These are phyloP conservation scores for Wolfiporia cocos DNA, from an alignment of 1,284 basidiomycete species.

Conservation along the genomic window DNA sequence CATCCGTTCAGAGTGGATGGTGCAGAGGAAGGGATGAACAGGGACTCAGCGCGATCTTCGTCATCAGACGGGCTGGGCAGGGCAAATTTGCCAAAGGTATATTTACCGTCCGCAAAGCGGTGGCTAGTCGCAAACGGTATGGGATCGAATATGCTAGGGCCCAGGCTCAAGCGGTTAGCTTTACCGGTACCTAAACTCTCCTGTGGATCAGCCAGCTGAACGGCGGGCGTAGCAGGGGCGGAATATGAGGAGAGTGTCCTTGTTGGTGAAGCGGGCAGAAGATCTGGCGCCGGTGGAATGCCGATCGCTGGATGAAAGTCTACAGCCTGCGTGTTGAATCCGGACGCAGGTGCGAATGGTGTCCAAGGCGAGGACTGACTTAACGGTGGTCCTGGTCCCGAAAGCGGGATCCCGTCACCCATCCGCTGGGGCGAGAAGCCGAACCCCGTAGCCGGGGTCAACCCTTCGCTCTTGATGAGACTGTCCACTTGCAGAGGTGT, in stretches of 20 bases:
- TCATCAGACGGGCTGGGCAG: conserved; percentile 57
- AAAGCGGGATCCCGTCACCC: conserved; percentile 21
- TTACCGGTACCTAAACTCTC: conserved; percentile 9
- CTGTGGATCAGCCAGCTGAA: conserved; percentile 32
- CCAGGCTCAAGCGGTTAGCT: conserved; percentile 6
- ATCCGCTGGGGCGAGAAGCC: conserved; percentile 27
- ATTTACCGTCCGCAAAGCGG: conserved; percentile 60
- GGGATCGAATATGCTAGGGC: conserved; percentile 48
- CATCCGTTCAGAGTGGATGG: conserved; percentile 27
- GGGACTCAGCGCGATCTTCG: conserved; percentile 29
- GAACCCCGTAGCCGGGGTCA: conserved; percentile 20
- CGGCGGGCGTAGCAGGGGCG: conserved; percentile 46
- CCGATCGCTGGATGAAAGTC: conserved; percentile 18
- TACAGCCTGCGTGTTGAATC: too few species aligned
- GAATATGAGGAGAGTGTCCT: conserved; percentile 33
- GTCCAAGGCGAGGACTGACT: conserved; percentile 18
- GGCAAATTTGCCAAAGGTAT: conserved; percentile 68
- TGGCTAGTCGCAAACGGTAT: conserved; percentile 65
- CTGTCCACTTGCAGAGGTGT: conserved; percentile 6
- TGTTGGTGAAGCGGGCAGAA: conserved; percentile 35
- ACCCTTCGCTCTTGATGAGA: conserved; percentile 10
- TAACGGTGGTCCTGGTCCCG: conserved; percentile 23
- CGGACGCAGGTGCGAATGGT: conserved; percentile 22
- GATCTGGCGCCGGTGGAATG: conserved; percentile 23
- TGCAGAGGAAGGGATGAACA: conserved; percentile 9